These are phyloP conservation scores for Fusarium begoniae DNA, from an alignment of 2,329 filamentous ascomycete genomes.

Conservation along the genomic window DNA sequence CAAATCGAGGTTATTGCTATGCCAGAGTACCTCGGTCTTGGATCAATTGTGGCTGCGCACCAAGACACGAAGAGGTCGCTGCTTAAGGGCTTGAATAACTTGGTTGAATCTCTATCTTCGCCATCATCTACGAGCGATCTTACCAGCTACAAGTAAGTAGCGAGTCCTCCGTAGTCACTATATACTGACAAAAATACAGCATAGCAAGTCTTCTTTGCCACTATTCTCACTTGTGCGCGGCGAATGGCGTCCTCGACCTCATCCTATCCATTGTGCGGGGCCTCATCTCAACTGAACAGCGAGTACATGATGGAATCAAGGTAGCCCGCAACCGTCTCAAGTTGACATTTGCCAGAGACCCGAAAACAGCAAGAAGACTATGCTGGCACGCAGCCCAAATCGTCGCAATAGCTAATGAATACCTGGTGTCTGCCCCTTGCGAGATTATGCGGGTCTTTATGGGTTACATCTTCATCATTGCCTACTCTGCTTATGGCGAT, in stretches of 20 bases:
- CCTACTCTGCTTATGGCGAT: neutral
- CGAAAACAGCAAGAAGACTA: neutral
- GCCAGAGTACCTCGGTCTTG: neutral
- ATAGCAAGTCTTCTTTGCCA: neutral
- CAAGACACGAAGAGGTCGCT: neutral
- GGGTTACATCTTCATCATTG: neutral
- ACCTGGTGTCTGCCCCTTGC: neutral
- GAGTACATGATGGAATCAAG: neutral
- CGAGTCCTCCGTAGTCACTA: rapidly evolving
- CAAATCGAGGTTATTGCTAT: neutral
- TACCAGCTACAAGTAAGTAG: neutral
- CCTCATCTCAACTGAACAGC: neutral
- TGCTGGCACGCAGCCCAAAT: conserved; percentile 3
- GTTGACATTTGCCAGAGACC: neutral
- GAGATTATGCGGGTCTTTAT: conserved; percentile 4
- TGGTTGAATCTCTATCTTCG: neutral
- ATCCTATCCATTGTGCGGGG: neutral
- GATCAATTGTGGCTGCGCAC: neutral
- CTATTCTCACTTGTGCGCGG: neutral
- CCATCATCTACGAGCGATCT: neutral
- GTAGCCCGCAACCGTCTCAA: neutral
- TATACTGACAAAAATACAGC: rapidly evolving
- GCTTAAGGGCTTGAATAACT: neutral
- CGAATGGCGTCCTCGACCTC: neutral
- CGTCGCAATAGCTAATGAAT: neutral